Evolutionary conservation across 257 asterid genomes (phyloP), one percentile per base, ranked within the genome.

Genomic region (Fraxinus quadrangulata): DNA sequence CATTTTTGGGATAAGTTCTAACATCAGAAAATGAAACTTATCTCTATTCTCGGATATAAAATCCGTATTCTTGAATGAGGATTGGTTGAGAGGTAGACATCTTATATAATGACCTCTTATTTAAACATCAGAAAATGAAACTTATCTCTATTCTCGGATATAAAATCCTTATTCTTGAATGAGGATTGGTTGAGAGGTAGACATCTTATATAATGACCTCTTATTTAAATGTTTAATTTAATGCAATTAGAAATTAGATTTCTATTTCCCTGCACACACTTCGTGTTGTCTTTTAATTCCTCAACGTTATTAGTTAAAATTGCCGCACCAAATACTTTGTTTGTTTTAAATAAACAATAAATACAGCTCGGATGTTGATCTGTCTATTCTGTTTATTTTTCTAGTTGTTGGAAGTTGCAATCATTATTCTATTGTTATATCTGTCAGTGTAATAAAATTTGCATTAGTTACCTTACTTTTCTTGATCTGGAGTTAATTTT

Each of bases 361-460:
- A 42, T 78, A 72, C 77, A 77, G 84, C 82, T 70, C 71, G 80
- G 85, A 49, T 81, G 85, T 76, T 84, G 74, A 77, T 75, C 76
- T 80, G 77, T 82, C 84, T 81, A 47, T 82, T 86, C 67, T 80
- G 78, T 81, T 69, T 82, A 31, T 70, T 80, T 66, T 82, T 74
- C 80, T 49, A 74, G 86, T 82, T 77, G 80, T 76, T 82, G 73
- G 79, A 80, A 73, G 86, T 84, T 74, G 83, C 83, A 66, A 74
- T 81, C 79, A 78, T 78, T 24, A 21, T 75, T 75, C 24, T 71
- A 47, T 73, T 61, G 70, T 75, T 72, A 56, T 67, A 68, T 78
- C 77, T 74, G 79, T 69, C 79, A 81, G 76, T 67, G 47, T 42
- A 77, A 75, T 66, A 40, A 34, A 51, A 70, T 51, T 70, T 28